Percentiles rank a stretch among this genome's conserved stretches.
Conservation (phyloP, 176 grass and related monocot species). For the Aechmea fasciata region DNA sequence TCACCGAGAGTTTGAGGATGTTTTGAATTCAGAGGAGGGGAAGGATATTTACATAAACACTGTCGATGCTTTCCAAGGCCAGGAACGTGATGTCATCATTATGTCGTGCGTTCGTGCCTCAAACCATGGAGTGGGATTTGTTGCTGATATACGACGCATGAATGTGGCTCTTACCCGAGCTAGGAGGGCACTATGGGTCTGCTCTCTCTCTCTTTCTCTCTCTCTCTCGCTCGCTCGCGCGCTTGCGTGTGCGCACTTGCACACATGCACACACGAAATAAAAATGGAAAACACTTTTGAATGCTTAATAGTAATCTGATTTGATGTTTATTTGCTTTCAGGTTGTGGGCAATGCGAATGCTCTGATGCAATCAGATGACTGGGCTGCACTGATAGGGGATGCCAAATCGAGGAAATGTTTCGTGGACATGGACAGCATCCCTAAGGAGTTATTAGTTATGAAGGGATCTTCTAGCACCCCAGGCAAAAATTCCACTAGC, state of each 20-base stretch:
- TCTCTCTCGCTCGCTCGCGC: not conserved
- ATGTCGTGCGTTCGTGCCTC: conserved; percentile 99
- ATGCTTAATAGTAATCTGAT: not conserved
- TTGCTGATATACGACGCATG: conserved; percentile 97
- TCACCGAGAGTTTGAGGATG: conserved; percentile 79
- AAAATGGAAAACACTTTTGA: no score
- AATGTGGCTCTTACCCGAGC: conserved; percentile 99
- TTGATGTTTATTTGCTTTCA: conserved; percentile 28
- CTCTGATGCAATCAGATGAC: conserved; percentile 84
- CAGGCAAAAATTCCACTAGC: conserved; percentile 42
- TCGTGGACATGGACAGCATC: conserved; percentile 71
- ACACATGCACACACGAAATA: not conserved
- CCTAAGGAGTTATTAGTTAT: conserved; percentile 68
- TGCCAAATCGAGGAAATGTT: conserved; percentile 90
- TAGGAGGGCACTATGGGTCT: conserved; percentile 88
- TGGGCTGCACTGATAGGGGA: conserved; percentile 82
- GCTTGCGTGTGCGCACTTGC: not conserved
- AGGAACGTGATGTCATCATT: conserved; percentile 97
- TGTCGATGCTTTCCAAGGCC: conserved; percentile 98
- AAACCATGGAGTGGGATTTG: conserved; percentile 92
- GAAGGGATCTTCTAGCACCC: conserved; percentile 43
- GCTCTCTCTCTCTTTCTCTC: not conserved
- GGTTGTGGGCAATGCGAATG: conserved; percentile 98
- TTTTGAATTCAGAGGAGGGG: conserved; percentile 79
- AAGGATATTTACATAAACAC: conserved; percentile 99